These are phyloP conservation scores for Candida succiphila DNA, from an alignment of 805 yeast genomes.

Conservation along the genomic window DNA sequence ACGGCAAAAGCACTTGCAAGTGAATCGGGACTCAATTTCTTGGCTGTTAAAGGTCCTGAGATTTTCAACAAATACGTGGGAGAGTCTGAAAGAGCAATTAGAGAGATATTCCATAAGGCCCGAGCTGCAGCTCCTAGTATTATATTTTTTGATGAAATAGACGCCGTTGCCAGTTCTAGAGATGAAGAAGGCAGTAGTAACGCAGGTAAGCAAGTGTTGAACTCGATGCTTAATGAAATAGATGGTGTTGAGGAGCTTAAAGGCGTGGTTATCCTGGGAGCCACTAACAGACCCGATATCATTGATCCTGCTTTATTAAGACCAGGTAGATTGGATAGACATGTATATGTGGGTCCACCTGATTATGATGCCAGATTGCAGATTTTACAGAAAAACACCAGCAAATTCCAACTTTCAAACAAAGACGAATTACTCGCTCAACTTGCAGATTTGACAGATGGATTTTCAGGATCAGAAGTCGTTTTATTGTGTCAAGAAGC, in stretches of 20 bases:
- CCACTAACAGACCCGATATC: slow-evolving; percentile 90
- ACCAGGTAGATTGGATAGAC: slow-evolving; percentile 93
- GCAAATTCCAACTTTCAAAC: slow-evolving; percentile 45
- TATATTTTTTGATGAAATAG: slow-evolving; percentile 93
- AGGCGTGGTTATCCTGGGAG: slow-evolving; percentile 91
- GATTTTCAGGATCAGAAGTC: slow-evolving; percentile 90
- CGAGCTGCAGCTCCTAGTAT: slow-evolving; percentile 91
- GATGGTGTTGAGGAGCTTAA: slow-evolving; percentile 95
- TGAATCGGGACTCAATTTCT: slow-evolving; percentile 86
- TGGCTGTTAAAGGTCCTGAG: slow-evolving; percentile 97
- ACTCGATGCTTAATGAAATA: slow-evolving; percentile 86
- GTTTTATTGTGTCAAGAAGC: slow-evolving; percentile 91
- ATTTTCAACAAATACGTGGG: slow-evolving; percentile 91
- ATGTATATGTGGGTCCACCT: slow-evolving; percentile 89
- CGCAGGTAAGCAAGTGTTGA: slow-evolving; percentile 76
- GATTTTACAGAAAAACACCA: slow-evolving; percentile 62
- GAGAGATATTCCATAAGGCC: slow-evolving; percentile 90
- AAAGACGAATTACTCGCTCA: slow-evolving; percentile 32
- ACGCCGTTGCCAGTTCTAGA: slow-evolving; percentile 79
- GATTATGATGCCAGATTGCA: slow-evolving; percentile 71
- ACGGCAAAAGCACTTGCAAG: slow-evolving; percentile 95
- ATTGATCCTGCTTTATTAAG: slow-evolving; percentile 89
- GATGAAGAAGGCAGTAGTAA: slow-evolving; percentile 50
- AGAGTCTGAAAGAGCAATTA: slow-evolving; percentile 86
- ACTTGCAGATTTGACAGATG: slow-evolving; percentile 47